phyloP scores from a whole-genome alignment of 1,139 yeast species.

The Meyerozyma guilliermondii region DNA sequence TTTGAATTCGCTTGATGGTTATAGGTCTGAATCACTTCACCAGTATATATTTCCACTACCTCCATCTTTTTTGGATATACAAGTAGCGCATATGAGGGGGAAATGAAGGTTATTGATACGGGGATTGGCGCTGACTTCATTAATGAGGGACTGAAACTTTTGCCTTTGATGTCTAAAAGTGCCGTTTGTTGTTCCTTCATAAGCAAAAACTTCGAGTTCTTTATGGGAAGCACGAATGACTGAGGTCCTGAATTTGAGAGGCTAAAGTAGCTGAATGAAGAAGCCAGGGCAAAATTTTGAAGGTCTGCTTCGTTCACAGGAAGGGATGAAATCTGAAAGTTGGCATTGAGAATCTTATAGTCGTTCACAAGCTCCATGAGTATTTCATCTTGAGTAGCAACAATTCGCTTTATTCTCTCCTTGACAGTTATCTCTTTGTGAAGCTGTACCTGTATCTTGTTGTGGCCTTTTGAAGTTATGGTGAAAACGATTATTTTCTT shows the following conservation, averaged over 20 bases:
- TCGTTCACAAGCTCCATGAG: conserved; percentile 25
- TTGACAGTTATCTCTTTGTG: conserved; percentile 24
- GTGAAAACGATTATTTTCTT: conserved; percentile 27
- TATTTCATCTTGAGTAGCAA: conserved; percentile 16
- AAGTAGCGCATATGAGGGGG: conserved; percentile 44
- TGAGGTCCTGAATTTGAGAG: conserved; percentile 15
- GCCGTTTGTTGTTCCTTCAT: conserved; percentile 17
- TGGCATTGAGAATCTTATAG: conserved; percentile 20
- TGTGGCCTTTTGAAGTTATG: conserved; percentile 26
- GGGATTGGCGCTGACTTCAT: conserved; percentile 28
- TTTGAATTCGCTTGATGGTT: conserved; percentile 27
- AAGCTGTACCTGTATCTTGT: conserved; percentile 23
- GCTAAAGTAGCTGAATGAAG: conserved; percentile 21
- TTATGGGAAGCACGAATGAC: conserved; percentile 4
- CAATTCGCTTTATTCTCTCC: conserved; percentile 20
- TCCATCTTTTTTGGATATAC: conserved; percentile 39
- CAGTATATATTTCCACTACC: conserved; percentile 39
- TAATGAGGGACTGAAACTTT: conserved; percentile 15
- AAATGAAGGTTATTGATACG: conserved; percentile 24
- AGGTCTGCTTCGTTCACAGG: conserved; percentile 11
- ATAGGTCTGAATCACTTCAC: conserved; percentile 38
- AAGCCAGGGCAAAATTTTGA: conserved; percentile 12
- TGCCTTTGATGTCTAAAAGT: conserved; percentile 10
- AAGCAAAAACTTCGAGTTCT: conserved; percentile 15
- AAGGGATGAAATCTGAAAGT: conserved; percentile 13